Conservation (phyloP, 164 flowering plant species). For the Macadamia integrifolia region DNA sequence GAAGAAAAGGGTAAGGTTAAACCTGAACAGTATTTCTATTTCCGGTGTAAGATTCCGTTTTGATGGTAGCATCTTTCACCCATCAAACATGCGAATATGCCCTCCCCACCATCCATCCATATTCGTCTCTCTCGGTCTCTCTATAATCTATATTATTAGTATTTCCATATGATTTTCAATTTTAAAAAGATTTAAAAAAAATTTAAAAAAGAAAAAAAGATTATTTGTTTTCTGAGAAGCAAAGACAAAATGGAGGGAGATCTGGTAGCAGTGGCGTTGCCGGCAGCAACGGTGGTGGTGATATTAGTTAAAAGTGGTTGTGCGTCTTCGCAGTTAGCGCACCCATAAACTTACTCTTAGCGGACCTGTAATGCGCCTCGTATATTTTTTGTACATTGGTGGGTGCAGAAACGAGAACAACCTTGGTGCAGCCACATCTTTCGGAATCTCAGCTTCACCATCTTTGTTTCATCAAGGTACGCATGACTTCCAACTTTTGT, state of each 20-base stretch:
- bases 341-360: neutral
- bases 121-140: neutral
- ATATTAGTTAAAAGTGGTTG: neutral
- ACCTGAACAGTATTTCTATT: slow-evolving; percentile 2
- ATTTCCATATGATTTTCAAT: neutral
- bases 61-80: neutral
- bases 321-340: neutral
- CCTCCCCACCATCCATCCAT: slow-evolving; percentile 7
- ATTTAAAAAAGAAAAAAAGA: neutral
- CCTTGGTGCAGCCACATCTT: slow-evolving; percentile 8
- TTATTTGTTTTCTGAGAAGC: neutral
- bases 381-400: no score
- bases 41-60: neutral
- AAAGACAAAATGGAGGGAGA: neutral
- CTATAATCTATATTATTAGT: neutral
- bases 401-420: slow-evolving; percentile 2
- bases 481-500: neutral
- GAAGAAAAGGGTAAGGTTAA: neutral
- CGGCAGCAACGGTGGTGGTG: neutral
- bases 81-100: neutral
- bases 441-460: slow-evolving; percentile 3
- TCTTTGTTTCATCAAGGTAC: slow-evolving; percentile 15
- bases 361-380: slow-evolving; percentile 8
- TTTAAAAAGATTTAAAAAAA: no score
- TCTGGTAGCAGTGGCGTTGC: neutral